A percentile compares a stretch with the other conserved stretches of the same genome.
Evolutionary conservation across 1,284 basidiomycete genomes (phyloP).

Genomic region (Dichomitus squalens): DNA sequence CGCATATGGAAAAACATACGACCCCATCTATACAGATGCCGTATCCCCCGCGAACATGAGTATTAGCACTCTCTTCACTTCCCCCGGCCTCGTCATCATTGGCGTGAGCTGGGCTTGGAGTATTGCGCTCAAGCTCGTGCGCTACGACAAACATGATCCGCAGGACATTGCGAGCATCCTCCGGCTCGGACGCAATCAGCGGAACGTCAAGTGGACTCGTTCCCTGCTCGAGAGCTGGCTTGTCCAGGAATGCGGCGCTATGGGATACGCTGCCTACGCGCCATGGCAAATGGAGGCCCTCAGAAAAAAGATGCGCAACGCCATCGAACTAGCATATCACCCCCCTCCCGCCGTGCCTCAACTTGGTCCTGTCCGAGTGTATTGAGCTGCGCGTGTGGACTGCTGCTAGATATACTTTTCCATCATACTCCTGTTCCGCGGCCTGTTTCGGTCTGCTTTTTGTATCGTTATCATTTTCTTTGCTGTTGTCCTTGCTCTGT

Average conservation of each 20-base stretch:
- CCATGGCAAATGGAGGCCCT: conserved; percentile 44
- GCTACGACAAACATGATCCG: conserved; percentile 54
- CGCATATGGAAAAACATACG: conserved; percentile 44
- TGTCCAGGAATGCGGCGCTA: conserved; percentile 52
- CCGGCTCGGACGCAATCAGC: conserved; percentile 36
- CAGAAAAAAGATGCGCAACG: conserved; percentile 52
- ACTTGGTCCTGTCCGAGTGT: not conserved
- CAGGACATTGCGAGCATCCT: conserved; percentile 43
- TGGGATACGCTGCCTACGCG: conserved; percentile 54
- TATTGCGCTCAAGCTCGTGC: conserved; percentile 68
- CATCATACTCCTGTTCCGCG: not conserved
- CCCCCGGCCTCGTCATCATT: conserved; percentile 54
- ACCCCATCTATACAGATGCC: conserved; percentile 59
- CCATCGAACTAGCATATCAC: conserved; percentile 33
- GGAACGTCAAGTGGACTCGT: conserved; percentile 54
- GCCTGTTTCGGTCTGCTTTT: conserved; percentile 6
- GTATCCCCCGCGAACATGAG: conserved; percentile 49
- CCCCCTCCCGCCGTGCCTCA: not conserved
- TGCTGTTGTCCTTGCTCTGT: conserved; percentile 2
- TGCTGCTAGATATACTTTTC: not conserved
- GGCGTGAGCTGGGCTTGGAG: conserved; percentile 70
- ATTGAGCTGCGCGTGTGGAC: not conserved
- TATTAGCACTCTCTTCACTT: conserved; percentile 58
- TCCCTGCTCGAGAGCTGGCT: conserved; percentile 58
- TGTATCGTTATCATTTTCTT: conserved; percentile 21